phyloP scores from a whole-genome alignment of 2,329 filamentous ascomycete species.

The Botrytis fabae region DNA sequence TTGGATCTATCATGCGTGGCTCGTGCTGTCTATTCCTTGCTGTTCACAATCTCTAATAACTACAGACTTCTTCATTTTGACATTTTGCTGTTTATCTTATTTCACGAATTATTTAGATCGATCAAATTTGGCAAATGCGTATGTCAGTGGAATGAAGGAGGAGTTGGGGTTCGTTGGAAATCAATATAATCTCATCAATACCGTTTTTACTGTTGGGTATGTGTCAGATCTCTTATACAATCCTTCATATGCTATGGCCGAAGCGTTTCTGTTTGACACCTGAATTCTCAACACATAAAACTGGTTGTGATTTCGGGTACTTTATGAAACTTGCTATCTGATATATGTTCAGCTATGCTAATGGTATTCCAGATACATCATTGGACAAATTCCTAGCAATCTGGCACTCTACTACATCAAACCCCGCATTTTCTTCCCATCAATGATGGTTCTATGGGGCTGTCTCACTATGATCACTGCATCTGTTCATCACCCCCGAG shows the following conservation, averaged over 20 bases:
- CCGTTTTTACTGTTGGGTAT: conserved; percentile 44
- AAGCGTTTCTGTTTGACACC: not conserved
- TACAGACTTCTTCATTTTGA: conserved; percentile 26
- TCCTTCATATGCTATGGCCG: not conserved
- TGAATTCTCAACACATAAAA: not conserved
- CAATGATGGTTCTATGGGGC: conserved; percentile 65
- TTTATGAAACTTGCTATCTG: not conserved
- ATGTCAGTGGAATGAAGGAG: conserved; percentile 49
- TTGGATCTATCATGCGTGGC: not conserved
- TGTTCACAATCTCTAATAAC: not conserved
- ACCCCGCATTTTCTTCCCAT: conserved; percentile 63
- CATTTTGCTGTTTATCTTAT: conserved; percentile 30
- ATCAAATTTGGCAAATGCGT: conserved; percentile 44
- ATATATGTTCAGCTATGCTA: not conserved
- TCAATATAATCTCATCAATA: conserved; percentile 53
- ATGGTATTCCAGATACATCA: conserved; percentile 42
- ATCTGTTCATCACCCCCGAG: conserved; percentile 49
- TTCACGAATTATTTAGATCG: conserved; percentile 39
- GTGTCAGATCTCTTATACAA: not conserved
- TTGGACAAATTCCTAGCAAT: conserved; percentile 63
- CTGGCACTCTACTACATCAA: conserved; percentile 62
- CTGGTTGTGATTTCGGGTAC: not conserved
- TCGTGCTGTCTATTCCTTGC: too few species aligned
- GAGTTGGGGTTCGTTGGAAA: conserved; percentile 49
- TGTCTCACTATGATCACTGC: conserved; percentile 63